Conservation (phyloP, 352 stramenopile genomes). For the Phytophthora colocasiae region DNA sequence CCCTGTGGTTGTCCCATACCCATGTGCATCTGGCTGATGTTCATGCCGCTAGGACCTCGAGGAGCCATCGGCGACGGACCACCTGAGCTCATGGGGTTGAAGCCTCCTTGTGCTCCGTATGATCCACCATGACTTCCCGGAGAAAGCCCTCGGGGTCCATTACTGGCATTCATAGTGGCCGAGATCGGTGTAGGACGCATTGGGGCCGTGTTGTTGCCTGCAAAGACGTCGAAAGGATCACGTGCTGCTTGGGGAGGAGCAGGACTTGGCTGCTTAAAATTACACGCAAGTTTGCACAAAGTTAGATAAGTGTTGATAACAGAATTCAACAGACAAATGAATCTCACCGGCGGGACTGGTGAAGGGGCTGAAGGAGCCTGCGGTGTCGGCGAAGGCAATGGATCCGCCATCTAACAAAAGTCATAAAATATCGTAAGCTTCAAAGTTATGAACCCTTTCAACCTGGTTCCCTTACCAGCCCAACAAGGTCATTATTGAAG, state of each 20-base stretch:
- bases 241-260: constrained; percentile 39
- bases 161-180: constrained; percentile 32
- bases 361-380: constrained; percentile 46
- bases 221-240: constrained; percentile 85
- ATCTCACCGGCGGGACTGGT: constrained; percentile 43
- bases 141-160: constrained; percentile 40
- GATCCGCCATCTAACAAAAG: constrained; percentile 57
- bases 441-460: background rate
- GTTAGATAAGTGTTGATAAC: background rate
- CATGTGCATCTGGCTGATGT: constrained; percentile 89
- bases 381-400: constrained; percentile 52
- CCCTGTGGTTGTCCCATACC: constrained; percentile 55
- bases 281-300: background rate
- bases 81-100: constrained; percentile 50
- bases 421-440: constrained; percentile 12
- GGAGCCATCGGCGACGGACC: constrained; percentile 51
- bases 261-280: constrained; percentile 22
- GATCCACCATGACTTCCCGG: constrained; percentile 31
- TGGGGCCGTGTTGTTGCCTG: constrained; percentile 34
- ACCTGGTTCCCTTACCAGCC: constrained; percentile 52
- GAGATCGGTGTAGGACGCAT: constrained; percentile 49
- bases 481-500: constrained; percentile 86
- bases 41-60: constrained; percentile 64
- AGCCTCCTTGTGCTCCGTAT: constrained; percentile 43
- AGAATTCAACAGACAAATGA: background rate